Evolutionary conservation across 495 filamentous ascomycete genomes (phyloP), one percentile per base, ranked within the genome.

Genomic region (Penicillium ochrochloron): DNA sequence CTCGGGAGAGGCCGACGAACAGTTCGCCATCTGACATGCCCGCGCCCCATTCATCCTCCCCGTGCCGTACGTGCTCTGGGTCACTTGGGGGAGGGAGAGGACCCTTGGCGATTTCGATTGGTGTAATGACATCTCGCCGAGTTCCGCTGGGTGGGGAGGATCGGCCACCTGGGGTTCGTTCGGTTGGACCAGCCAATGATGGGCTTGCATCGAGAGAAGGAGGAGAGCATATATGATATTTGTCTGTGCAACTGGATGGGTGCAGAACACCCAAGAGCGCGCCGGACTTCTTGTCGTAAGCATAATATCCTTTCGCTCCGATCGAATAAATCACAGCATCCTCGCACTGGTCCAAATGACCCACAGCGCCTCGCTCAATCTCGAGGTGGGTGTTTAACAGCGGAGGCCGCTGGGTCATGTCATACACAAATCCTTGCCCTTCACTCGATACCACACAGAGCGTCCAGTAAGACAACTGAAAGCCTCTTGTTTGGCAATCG

Each of bases 391-490:
- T 76, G 0, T 55, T 75, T 68, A 69, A 58, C 27, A 48, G 64
- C 2, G 77, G 77, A 25, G 77, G 77, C 1, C 74, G 66, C 56
- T 77, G 62, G 0, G 70, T 74, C 77, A 80, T 78, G 48, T 80
- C 77, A 60, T 78, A 80, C 0, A 80, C 76, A 57, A 80, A 80
- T 0, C 77, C 77, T 17, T 75, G 70, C 14, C 75, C 77, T 58
- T 75, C 25, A 35, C 64, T 78, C 0, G 77, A 80, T 1, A 80
- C 77, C 42, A 80, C 77, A 48, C 77, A 80, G 3, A 80, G 75
- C 0, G 76, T 80, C 66, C 63, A 72, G 57, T 77, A 68, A 0
- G 76, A 78, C 33, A 80, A 50, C 55, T 80, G 77, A 54, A 80
- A 80, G 11, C 77, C 77, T 70, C 77, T 68, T 1, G 76, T 78